These are phyloP conservation scores for Discostella stelligera DNA, from an alignment of 352 stramenopile species.

Conservation along the genomic window DNA sequence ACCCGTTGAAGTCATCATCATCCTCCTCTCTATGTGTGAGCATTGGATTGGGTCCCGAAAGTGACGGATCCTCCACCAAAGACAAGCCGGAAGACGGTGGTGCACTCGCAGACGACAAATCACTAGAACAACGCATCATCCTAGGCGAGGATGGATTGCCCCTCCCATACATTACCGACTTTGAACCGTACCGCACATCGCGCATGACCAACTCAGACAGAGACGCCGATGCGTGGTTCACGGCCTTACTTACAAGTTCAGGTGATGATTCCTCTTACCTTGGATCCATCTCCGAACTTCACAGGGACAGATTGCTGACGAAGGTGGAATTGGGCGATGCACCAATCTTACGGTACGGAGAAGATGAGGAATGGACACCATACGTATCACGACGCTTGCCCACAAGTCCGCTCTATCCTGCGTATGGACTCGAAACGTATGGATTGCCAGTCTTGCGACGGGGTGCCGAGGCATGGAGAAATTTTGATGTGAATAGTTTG, in stretches of 20 bases:
- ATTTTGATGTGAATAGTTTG: conserved; percentile 79
- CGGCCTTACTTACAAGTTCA: conserved; percentile 55
- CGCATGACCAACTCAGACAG: conserved; percentile 57
- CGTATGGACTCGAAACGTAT: conserved; percentile 78
- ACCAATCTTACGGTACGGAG: conserved; percentile 29
- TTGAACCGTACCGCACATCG: conserved; percentile 62
- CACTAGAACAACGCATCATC: conserved; percentile 21
- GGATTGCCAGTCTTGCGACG: conserved; percentile 67
- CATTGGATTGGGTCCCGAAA: conserved; percentile 70
- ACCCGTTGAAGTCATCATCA: not conserved
- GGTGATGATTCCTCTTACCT: conserved; percentile 33
- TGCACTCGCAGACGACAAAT: conserved; percentile 26
- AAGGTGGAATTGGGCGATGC: conserved; percentile 37
- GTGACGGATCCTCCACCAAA: conserved; percentile 14
- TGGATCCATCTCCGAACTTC: conserved; percentile 14
- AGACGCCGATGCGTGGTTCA: conserved; percentile 51
- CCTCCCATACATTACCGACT: conserved; percentile 52
- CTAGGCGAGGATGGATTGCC: conserved; percentile 24
- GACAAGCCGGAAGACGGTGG: conserved; percentile 24
- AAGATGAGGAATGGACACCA: conserved; percentile 75
- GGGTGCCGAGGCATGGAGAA: conserved; percentile 79
- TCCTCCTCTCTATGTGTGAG: conserved; percentile 33
- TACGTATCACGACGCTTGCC: conserved; percentile 66
- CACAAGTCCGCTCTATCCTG: conserved; percentile 66
- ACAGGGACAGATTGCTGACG: conserved; percentile 21